These are phyloP conservation scores for Litchi chinensis DNA, from an alignment of 345 rosid genomes.

Conservation along the genomic window DNA sequence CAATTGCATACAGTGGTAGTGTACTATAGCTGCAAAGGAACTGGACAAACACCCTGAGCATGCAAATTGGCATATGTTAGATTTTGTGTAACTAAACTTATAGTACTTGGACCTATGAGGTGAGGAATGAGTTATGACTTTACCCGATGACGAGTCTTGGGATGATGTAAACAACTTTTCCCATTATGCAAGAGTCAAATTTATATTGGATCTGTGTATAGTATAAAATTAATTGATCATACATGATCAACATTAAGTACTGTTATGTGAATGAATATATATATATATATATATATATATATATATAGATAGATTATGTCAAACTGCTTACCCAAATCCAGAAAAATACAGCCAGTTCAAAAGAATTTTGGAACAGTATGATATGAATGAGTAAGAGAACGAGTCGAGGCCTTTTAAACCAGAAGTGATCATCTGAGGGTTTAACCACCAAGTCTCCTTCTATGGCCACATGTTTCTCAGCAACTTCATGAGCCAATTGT, in stretches of 20 bases:
- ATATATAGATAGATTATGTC: neutral
- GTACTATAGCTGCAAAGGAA: too few relatives aligned
- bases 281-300: neutral
- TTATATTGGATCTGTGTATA: constrained; percentile 56
- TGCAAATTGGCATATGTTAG: neutral
- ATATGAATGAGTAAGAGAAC: constrained; percentile 68
- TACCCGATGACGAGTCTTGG: neutral
- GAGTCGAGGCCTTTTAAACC: constrained; percentile 59
- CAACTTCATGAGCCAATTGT: constrained; percentile 66
- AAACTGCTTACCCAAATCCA: constrained; percentile 55
- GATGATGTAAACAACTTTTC: neutral
- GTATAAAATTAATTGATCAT: neutral
- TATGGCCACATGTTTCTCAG: constrained; percentile 61
- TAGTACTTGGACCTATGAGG: neutral
- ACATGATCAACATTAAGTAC: neutral
- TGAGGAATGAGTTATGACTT: neutral
- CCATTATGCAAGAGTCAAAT: constrained; percentile 77
- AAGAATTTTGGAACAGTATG: constrained; percentile 81
- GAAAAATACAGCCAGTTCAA: constrained; percentile 75
- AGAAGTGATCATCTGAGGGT: constrained; percentile 80
- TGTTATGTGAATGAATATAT: neutral
- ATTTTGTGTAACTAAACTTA: neutral
- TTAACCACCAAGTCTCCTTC: constrained; percentile 67
- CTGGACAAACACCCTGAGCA: neutral
- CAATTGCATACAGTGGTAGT: too few relatives aligned